Evolutionary conservation across 306 rosid genomes (phyloP).

Genomic region (Hippophae rhamnoides): DNA sequence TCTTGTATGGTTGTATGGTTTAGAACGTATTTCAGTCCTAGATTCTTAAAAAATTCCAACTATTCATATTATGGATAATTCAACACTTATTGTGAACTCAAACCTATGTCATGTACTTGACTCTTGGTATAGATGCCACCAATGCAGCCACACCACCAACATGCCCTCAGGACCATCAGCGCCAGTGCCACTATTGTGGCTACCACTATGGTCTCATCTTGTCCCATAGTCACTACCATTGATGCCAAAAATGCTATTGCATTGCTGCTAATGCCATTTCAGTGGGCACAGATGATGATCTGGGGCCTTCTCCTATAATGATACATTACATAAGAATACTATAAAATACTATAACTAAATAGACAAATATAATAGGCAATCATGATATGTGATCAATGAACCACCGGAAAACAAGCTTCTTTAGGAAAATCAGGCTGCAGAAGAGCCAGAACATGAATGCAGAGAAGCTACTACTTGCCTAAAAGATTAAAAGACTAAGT

Average conservation of each 20-base stretch:
- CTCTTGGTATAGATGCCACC: slow-evolving; percentile 46
- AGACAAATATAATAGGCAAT: slow-evolving; percentile 14
- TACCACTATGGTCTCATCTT: slow-evolving; percentile 49
- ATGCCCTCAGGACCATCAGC: slow-evolving; percentile 67
- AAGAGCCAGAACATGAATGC: background rate
- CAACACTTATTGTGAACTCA: slow-evolving; percentile 32
- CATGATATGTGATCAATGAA: slow-evolving; percentile 4
- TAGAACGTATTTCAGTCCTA: slow-evolving; percentile 10
- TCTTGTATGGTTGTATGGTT: slow-evolving; percentile 8
- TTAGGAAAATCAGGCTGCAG: background rate
- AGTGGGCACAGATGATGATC: slow-evolving; percentile 55
- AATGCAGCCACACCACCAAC: slow-evolving; percentile 61
- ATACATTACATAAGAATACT: slow-evolving; percentile 61
- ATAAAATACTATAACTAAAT: slow-evolving; percentile 34
- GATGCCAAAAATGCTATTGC: slow-evolving; percentile 75
- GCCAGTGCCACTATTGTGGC: slow-evolving; percentile 63
- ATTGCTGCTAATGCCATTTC: slow-evolving; percentile 71
- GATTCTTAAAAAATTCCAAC: slow-evolving; percentile 13
- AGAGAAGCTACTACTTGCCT: background rate
- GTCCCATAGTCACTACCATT: slow-evolving; percentile 51
- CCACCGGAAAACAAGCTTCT: slow-evolving; percentile 12
- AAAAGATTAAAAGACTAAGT: background rate
- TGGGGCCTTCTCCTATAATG: slow-evolving; percentile 74
- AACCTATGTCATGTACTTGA: slow-evolving; percentile 47
- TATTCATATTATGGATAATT: slow-evolving; percentile 10